A percentile compares a stretch with the other conserved stretches of the same genome.
phyloP scores from a whole-genome alignment of 1,284 basidiomycete genomes.

The Amylostereum chailletii region DNA sequence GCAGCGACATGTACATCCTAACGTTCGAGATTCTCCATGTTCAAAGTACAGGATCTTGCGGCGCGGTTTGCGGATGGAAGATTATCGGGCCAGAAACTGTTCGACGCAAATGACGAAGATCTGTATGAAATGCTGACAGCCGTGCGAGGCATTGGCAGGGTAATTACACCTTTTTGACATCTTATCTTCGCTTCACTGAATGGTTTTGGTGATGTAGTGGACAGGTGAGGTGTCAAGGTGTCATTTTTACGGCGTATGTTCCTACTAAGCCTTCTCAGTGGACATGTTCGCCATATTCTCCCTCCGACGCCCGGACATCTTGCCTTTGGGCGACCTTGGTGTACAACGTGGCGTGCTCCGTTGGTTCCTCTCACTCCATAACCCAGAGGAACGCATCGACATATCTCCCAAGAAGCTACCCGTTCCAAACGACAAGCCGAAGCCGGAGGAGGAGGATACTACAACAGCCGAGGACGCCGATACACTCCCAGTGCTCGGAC shows the following conservation, averaged over 20 bases:
- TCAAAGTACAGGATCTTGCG: conserved; percentile 68
- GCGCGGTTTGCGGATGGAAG: conserved; percentile 70
- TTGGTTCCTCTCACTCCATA: conserved; percentile 68
- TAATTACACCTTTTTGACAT: conserved; percentile 18
- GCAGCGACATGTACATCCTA: neutral
- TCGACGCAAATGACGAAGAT: conserved; percentile 66
- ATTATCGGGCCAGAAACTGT: conserved; percentile 63
- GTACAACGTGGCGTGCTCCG: conserved; percentile 72
- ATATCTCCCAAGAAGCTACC: conserved; percentile 48
- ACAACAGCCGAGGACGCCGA: conserved; percentile 9
- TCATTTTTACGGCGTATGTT: neutral
- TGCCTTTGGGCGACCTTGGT: conserved; percentile 75
- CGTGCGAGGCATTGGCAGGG: conserved; percentile 74
- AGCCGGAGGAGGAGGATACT: conserved; percentile 12
- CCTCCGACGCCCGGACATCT: conserved; percentile 71
- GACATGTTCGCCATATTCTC: conserved; percentile 91
- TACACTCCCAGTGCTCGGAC: conserved; percentile 1
- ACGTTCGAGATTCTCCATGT: neutral
- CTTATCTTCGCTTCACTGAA: neutral
- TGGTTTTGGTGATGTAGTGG: conserved; percentile 19
- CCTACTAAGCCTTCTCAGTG: conserved; percentile 27
- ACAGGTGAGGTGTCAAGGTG: conserved; percentile 20
- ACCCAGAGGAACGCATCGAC: conserved; percentile 35
- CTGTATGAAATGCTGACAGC: conserved; percentile 67
- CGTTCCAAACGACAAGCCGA: conserved; percentile 16